phyloP scores from a whole-genome alignment of 2,329 filamentous ascomycete genomes.

The Alternaria triticimaculans region DNA sequence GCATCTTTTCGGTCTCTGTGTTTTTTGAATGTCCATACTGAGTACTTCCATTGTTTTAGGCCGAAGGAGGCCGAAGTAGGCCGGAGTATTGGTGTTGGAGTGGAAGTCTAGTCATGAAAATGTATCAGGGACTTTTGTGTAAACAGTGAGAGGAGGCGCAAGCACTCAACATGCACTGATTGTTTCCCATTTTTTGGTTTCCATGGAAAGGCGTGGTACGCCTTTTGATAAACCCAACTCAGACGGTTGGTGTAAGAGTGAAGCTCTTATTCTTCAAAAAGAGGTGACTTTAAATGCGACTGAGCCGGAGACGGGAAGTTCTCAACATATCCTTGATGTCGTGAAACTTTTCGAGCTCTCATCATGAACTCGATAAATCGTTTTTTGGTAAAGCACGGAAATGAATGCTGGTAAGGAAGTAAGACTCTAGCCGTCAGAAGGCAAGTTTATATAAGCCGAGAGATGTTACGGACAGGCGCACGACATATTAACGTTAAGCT shows the following conservation, averaged over 20 bases:
- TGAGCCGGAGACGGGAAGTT: accelerated
- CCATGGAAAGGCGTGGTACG: not conserved
- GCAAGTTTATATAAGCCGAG: not conserved
- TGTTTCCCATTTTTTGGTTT: not conserved
- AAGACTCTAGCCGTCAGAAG: not conserved
- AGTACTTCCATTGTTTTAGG: not conserved
- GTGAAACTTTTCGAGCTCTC: not conserved
- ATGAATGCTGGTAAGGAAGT: not conserved
- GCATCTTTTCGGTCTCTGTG: accelerated
- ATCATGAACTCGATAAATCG: not conserved
- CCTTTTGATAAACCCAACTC: not conserved
- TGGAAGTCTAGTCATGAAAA: not conserved
- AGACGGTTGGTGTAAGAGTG: not conserved
- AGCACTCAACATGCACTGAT: not conserved
- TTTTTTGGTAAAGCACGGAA: not conserved
- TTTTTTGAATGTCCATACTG: no score
- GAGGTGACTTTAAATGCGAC: not conserved
- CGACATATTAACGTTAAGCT: accelerated
- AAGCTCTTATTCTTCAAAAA: not conserved
- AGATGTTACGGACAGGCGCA: not conserved
- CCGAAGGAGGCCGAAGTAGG: not conserved
- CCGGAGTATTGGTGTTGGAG: accelerated
- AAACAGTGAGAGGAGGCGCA: not conserved
- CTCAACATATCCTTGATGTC: not conserved
- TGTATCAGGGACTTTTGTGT: no score